Base-by-base conservation (phyloP, 2,329 filamentous ascomycete genomes). In the Pyrenochaeta sp. region DNA sequence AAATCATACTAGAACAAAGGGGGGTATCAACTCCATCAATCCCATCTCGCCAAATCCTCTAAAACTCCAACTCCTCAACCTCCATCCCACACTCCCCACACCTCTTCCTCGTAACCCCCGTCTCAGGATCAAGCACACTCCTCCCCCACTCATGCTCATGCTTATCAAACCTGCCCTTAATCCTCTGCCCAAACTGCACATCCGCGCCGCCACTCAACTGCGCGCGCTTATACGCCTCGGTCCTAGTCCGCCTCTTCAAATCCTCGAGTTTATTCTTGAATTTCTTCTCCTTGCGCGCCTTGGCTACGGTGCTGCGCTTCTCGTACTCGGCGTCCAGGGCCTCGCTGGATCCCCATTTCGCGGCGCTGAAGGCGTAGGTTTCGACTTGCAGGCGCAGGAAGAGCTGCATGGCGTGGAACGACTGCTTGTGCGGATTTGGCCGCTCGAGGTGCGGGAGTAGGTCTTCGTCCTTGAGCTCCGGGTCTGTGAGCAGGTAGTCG, bases 361-460 rank as follows among this genome's bases (percentile, higher is more conserved):
- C 85, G 1, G 81, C 72, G 0, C 76, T 84, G 60, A 97, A 87
- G 0, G 93, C 94, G 66, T 96, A 96, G 43, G 91, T 90, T 67
- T 99, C 94, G 2, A 99, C 89, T 67, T 99, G 94, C 48, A 85
- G 95, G 1, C 94, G 87, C 15, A 99, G 78, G 68, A 94, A 99
- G 2, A 99, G 81, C 87, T 96, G 96, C 94, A 99, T 99, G 76
- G 96, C 90, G 71, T 96, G 91, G 90, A 91, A 99, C 45, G 92
- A 91, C 0, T 88, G 85, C 69, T 96, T 96, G 74, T 96, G 94
- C 1, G 94, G 94, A 61, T 99, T 99, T 1, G 94, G 93, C 22
- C 87, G 86, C 40, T 89, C 88, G 7, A 99, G 80, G 68, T 95
- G 92, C 0, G 93, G 93, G 0, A 99, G 79, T 1, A 99, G 77